These are phyloP conservation scores for Castanospermum australe DNA, from an alignment of 306 rosid genomes.

Conservation along the genomic window DNA sequence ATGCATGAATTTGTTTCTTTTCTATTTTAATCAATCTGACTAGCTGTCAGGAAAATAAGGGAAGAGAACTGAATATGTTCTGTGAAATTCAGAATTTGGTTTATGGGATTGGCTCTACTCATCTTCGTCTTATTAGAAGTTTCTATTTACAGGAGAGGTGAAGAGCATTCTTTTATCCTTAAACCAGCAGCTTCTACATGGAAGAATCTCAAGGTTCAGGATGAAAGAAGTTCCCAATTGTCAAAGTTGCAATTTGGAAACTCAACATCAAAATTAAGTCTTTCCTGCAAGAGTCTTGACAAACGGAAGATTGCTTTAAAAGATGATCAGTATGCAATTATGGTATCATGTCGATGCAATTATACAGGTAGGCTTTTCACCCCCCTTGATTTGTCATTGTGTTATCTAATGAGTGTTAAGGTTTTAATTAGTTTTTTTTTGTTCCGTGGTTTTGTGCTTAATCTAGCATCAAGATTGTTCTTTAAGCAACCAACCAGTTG, in stretches of 20 bases:
- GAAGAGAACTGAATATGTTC: neutral
- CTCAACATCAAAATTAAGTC: conserved; percentile 45
- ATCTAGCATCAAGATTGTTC: conserved; percentile 75
- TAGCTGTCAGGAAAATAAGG: conserved; percentile 5
- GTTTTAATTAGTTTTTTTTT: conserved; percentile 22
- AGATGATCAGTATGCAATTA: conserved; percentile 72
- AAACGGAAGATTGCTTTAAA: conserved; percentile 39
- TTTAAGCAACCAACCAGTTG: conserved; percentile 89
- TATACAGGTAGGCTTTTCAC: conserved; percentile 57
- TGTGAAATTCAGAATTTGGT: neutral
- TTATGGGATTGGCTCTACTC: conserved; percentile 1
- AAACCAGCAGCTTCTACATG: conserved; percentile 66
- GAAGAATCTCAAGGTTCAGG: conserved; percentile 54
- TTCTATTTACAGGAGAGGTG: conserved; percentile 77
- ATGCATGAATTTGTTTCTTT: neutral
- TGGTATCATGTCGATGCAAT: conserved; percentile 95
- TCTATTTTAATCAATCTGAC: neutral
- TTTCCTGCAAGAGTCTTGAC: conserved; percentile 37
- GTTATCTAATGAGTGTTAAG: conserved; percentile 17
- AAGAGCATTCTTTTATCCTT: conserved; percentile 93
- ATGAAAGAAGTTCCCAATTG: conserved; percentile 53
- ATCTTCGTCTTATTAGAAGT: conserved; percentile 29
- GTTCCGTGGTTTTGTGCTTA: conserved; percentile 16
- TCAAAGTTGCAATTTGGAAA: conserved; percentile 50
- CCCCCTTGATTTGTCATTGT: conserved; percentile 6